Evolutionary conservation across 2,329 filamentous ascomycete species (phyloP).

Genomic region (Botrytis galanthina): DNA sequence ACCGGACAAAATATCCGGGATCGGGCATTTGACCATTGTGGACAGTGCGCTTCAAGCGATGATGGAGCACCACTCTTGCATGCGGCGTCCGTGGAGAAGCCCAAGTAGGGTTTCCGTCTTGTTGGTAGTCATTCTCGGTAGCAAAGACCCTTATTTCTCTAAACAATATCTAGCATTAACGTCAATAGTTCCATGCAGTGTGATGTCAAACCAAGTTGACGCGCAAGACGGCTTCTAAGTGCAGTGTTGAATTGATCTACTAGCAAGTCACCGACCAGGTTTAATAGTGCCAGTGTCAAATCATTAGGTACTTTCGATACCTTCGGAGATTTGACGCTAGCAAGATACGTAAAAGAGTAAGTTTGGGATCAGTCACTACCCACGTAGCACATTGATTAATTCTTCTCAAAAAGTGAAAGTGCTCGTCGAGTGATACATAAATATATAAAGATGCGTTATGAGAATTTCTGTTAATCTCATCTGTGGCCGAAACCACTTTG

Average conservation of each 20-base stretch:
- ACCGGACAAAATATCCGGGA: not conserved
- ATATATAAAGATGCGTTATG: not conserved
- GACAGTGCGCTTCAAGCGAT: not conserved
- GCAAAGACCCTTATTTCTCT: not conserved
- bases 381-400: not conserved
- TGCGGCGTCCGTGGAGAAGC: not conserved
- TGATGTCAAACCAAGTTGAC: not conserved
- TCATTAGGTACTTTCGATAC: not conserved
- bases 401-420: not conserved
- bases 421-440: not conserved
- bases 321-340: not conserved
- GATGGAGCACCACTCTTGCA: not conserved
- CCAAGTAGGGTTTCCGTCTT: not conserved
- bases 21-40: not conserved
- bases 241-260: not conserved
- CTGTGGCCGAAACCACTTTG: no score
- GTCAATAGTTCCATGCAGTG: not conserved
- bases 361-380: not conserved
- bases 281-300: not conserved
- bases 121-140: not conserved
- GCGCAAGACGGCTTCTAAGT: not conserved
- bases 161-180: not conserved
- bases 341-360: not conserved
- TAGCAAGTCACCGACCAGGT: no score
- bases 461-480: not conserved